Percentiles rank a stretch among this genome's conserved stretches.
These are phyloP conservation scores for Eucalyptus virginea DNA, from an alignment of 345 rosid species.

Conservation along the genomic window DNA sequence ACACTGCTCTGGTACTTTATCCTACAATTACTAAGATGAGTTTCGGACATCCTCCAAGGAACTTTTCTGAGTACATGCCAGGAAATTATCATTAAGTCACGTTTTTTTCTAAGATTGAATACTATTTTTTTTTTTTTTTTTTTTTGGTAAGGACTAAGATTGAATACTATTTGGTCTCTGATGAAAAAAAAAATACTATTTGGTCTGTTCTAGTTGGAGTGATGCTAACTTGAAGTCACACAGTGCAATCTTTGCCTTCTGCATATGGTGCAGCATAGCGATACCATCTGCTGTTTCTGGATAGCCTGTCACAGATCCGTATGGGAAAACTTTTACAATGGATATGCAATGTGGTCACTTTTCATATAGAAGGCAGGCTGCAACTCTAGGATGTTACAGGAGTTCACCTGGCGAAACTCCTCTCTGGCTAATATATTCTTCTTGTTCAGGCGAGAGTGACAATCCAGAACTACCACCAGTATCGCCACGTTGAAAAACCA, in stretches of 20 bases:
- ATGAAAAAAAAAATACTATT: neutral
- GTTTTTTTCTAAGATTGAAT: neutral
- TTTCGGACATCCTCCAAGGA: neutral
- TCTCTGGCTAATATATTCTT: neutral
- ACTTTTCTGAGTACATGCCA: neutral
- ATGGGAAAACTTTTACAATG: neutral
- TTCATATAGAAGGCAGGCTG: neutral
- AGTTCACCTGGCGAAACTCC: neutral
- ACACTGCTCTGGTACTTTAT: neutral
- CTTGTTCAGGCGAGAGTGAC: constrained; percentile 38
- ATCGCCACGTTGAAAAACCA: constrained; percentile 29
- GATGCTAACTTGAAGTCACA: neutral
- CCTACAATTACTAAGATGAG: neutral
- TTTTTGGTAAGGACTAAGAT: neutral
- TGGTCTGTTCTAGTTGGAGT: neutral
- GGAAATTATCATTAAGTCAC: neutral
- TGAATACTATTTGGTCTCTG: neutral
- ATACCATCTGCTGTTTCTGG: neutral
- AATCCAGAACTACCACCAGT: constrained; percentile 35
- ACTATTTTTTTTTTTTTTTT: neutral
- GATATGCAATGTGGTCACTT: neutral
- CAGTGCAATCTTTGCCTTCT: neutral
- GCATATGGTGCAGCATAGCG: neutral
- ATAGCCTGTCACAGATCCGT: neutral
- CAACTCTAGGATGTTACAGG: neutral